A percentile compares a stretch with the other conserved stretches of the same genome.
phyloP scores from a whole-genome alignment of 2,329 filamentous ascomycete species.

The Sodiomyces alkalinus region DNA sequence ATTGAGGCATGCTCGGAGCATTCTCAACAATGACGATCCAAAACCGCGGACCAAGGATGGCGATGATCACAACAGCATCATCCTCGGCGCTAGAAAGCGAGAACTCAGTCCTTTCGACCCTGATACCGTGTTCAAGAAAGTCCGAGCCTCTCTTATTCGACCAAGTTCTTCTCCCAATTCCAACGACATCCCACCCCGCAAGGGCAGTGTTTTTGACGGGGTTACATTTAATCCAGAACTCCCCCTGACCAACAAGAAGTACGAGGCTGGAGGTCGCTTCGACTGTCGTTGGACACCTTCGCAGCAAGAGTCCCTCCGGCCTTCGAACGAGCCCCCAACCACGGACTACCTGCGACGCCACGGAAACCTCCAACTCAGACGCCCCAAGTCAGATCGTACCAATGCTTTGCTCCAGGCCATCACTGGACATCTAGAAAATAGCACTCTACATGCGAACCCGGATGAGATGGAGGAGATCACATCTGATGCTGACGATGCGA shows the following conservation, averaged over 20 bases:
- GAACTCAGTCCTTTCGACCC: slow-evolving; percentile 42
- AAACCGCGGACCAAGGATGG: slow-evolving; percentile 9
- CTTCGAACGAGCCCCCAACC: slow-evolving; percentile 22
- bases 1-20: slow-evolving; percentile 41
- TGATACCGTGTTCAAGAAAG: slow-evolving; percentile 42
- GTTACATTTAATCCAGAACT: slow-evolving; percentile 37
- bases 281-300: slow-evolving; percentile 23
- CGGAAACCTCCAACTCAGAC: slow-evolving; percentile 21
- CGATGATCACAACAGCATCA: too few relatives aligned
- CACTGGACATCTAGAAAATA: slow-evolving; percentile 17
- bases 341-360: slow-evolving; percentile 33
- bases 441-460: slow-evolving; percentile 21
- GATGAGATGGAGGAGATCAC: slow-evolving; percentile 20
- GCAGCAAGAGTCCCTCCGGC: slow-evolving; percentile 14
- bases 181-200: slow-evolving; percentile 13
- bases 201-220: slow-evolving; percentile 35
- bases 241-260: slow-evolving; percentile 41
- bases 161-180: slow-evolving; percentile 8
- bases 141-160: slow-evolving; percentile 29
- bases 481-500: slow-evolving; percentile 33
- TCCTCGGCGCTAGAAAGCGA: too few relatives aligned
- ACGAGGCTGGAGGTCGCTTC: slow-evolving; percentile 39
- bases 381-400: slow-evolving; percentile 12
- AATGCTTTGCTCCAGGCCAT: slow-evolving; percentile 22
- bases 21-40: slow-evolving; percentile 15